phyloP scores from a whole-genome alignment of 345 rosid species.

The Lepidium sativum region DNA sequence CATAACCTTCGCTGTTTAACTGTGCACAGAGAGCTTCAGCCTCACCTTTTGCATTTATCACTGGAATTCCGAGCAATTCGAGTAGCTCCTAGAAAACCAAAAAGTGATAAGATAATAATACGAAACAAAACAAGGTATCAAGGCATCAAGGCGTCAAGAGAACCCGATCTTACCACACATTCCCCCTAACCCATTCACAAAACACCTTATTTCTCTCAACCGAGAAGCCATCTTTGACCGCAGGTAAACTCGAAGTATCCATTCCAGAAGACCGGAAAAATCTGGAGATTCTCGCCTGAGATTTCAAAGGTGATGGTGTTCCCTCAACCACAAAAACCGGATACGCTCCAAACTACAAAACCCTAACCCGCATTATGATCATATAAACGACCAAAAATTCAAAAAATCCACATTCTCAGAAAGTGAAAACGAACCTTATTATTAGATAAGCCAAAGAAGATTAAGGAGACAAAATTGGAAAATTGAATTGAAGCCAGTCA shows the following conservation, averaged over 20 bases:
- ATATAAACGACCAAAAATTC: not conserved
- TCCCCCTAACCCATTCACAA: conserved; percentile 53
- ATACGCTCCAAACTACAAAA: conserved; percentile 75
- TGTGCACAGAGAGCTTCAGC: conserved; percentile 95
- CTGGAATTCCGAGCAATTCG: conserved; percentile 79
- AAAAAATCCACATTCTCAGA: not conserved
- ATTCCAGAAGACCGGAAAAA: conserved; percentile 54
- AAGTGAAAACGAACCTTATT: not conserved
- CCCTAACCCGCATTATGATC: conserved; percentile 2
- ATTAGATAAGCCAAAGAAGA: not conserved
- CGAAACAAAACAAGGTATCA: not conserved
- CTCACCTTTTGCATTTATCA: conserved; percentile 68
- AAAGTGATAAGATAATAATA: not conserved
- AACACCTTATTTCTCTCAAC: conserved; percentile 61
- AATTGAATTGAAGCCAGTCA: not conserved
- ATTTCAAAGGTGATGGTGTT: conserved; percentile 76
- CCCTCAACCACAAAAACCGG: conserved; percentile 88
- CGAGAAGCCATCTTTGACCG: conserved; percentile 41
- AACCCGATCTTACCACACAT: conserved; percentile 54
- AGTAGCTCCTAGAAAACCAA: conserved; percentile 53
- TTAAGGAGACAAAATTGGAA: not conserved
- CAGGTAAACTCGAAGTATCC: conserved; percentile 33
- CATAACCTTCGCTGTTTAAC: conserved; percentile 62
- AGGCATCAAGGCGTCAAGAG: not conserved
- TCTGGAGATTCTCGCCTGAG: conserved; percentile 55